These are phyloP conservation scores for Microascus cirrosus DNA, from an alignment of 2,329 filamentous ascomycete species.

Conservation along the genomic window DNA sequence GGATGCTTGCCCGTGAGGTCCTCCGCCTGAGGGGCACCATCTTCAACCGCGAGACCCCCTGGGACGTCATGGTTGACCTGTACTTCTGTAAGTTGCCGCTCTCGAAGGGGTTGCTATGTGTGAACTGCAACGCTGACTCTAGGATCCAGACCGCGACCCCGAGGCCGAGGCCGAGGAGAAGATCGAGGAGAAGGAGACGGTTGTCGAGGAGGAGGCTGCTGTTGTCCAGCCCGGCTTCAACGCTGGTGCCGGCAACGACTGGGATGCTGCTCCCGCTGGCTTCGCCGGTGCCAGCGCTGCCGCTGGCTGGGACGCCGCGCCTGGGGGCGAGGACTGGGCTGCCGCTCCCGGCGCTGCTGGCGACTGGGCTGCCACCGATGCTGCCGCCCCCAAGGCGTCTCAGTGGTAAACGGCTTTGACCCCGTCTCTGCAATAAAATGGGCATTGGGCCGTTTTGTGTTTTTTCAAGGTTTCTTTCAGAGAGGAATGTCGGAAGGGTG, in stretches of 20 bases:
- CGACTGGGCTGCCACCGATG: slow-evolving; percentile 41
- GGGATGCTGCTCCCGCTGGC: slow-evolving; percentile 69
- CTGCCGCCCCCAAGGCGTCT: slow-evolving; percentile 36
- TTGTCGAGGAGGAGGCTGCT: slow-evolving; percentile 73
- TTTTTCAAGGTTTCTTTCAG: not conserved
- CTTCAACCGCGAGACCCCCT: slow-evolving; percentile 88
- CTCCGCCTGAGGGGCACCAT: slow-evolving; percentile 97
- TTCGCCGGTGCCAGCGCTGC: slow-evolving; percentile 48
- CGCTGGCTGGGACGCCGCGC: slow-evolving; percentile 43
- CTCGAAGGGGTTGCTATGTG: not conserved
- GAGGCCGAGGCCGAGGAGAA: slow-evolving; percentile 99
- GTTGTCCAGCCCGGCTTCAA: slow-evolving; percentile 65
- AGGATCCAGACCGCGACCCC: slow-evolving; percentile 72
- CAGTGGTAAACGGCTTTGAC: slow-evolving; percentile 32
- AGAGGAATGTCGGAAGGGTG: slow-evolving; percentile 7
- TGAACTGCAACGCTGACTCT: slow-evolving; percentile 5
- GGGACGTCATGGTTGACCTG: slow-evolving; percentile 99
- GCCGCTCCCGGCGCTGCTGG: slow-evolving; percentile 40
- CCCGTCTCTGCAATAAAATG: not conserved
- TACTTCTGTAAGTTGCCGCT: slow-evolving; percentile 71
- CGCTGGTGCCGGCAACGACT: slow-evolving; percentile 55
- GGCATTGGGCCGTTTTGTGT: slow-evolving; percentile 1
- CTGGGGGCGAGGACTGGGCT: slow-evolving; percentile 50
- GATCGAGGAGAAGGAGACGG: slow-evolving; percentile 84
- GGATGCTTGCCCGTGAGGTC: slow-evolving; percentile 99